phyloP scores from a whole-genome alignment of 768 basidiomycete genomes.

The Leccinum broughii region DNA sequence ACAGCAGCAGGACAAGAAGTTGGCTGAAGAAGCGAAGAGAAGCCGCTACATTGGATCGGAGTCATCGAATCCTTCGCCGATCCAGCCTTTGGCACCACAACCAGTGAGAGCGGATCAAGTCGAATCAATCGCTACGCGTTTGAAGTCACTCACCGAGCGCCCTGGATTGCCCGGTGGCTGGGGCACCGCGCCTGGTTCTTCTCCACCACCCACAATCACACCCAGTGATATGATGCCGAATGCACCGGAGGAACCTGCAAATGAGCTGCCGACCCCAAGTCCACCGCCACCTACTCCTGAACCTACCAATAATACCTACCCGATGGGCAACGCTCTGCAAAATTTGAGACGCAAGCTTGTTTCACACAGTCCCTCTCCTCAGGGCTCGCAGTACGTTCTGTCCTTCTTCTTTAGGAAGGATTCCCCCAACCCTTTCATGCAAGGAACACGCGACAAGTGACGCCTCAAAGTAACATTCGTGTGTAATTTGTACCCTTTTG shows the following conservation, averaged over 20 bases:
- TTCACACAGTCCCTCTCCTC: slow-evolving; percentile 20
- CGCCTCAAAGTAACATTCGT: slow-evolving; percentile 48
- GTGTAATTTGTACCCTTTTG: slow-evolving; percentile 7
- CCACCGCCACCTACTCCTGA: slow-evolving; percentile 10
- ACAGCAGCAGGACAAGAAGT: slow-evolving; percentile 66
- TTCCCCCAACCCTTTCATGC: background rate
- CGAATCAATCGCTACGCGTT: slow-evolving; percentile 8
- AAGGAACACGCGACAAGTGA: slow-evolving; percentile 33
- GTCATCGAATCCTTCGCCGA: slow-evolving; percentile 4
- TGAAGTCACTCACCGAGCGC: slow-evolving; percentile 23
- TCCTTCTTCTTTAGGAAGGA: background rate
- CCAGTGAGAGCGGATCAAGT: slow-evolving; percentile 7
- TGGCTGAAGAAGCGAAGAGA: slow-evolving; percentile 46
- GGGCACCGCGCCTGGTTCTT: slow-evolving; percentile 17
- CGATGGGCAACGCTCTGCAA: slow-evolving; percentile 25
- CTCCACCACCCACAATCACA: slow-evolving; percentile 9
- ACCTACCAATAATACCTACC: slow-evolving; percentile 3
- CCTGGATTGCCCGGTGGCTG: slow-evolving; percentile 25
- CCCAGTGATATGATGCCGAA: slow-evolving; percentile 2
- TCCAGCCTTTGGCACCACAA: slow-evolving; percentile 18
- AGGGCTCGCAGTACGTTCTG: slow-evolving; percentile 20
- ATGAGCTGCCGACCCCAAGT: slow-evolving; percentile 2
- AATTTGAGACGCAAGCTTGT: slow-evolving; percentile 29
- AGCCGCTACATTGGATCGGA: slow-evolving; percentile 27
- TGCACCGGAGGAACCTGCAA: slow-evolving; percentile 8